Base-by-base conservation (phyloP, 106 monocot species). In the Acanthochlamys bracteata region DNA sequence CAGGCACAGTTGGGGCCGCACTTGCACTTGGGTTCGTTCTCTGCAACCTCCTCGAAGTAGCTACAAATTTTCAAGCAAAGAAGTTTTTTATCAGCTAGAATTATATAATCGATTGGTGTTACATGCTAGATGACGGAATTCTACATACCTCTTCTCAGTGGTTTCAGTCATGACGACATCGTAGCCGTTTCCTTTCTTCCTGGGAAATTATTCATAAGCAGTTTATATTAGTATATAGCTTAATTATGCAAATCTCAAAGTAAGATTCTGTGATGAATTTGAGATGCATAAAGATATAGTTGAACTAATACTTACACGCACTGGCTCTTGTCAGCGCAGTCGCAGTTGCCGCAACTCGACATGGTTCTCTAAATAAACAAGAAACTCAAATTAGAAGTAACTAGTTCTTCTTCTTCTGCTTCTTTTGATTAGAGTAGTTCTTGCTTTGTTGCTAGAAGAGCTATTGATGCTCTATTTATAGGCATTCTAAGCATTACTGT, bases 171-270 rank as follows among this genome's bases (percentile, higher is more conserved):
- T 79, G 59, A 68, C 76, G 24, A 84, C 33, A 10, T 75, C 95
- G 52, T 83, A 89, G 77, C 69, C 63, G 75, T 80, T 82, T 49
- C 84, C 90, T 73, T 95, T 90, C 90, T 95, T 95, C 73, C 95
- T 90, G 84, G 71, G 77, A 19, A 55, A 67, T 19, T 39, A 57
- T 6, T 27, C 59, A 53, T 19, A 3, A 74, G 56, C 26, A 57
- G 10, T 57, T 49, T 10, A 49, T 49, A 14, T 12, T 49, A 49
- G 12, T 49, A 14, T 49, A 49, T 49, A 49, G 49, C 10, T 49
- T 49, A 49, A 4, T 3, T 10, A 14, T 4, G 12, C 17, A 14
- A n/a, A 14, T 49, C 10, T 49, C 49, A 49, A 49, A 4, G 10
- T 49, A 49, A 4, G 12, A 49, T 49, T 13, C 13, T 43, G 43